Evolutionary conservation across 1,284 basidiomycete species (phyloP), one percentile per base, ranked within the genome.

Genomic region (Malassezia equina): DNA sequence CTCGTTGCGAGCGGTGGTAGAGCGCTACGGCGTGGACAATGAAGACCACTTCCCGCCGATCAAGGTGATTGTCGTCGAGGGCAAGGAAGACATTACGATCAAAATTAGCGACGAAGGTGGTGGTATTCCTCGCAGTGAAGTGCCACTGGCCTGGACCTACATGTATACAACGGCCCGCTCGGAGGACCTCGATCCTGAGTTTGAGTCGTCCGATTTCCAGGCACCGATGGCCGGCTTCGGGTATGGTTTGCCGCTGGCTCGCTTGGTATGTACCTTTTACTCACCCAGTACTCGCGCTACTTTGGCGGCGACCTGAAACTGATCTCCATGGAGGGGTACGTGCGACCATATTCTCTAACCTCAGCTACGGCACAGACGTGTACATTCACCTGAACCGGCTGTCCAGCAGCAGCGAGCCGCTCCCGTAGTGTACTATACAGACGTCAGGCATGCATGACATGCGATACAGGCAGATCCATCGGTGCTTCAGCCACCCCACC

Each of bases 31-130:
- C 0, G 83, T 83, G 2, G 86, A 90, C 52, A 81, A 83, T 62
- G 89, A 90, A 70, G 83, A 84, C 61, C 68, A 76, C 43, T 90
- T 86, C 78, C 93, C 94, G 19, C 87, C 91, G 0, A 95, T 98
- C 80, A 94, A 93, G 77, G 88, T 95, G 36, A 83, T 98, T 55
- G 93, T 96, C 21, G 88, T 95, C 2, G 90, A 96, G 74, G 71
- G 76, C 41, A 71, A 75, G 52, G 80, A 82, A 75, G 93, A 99
- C 75, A 96, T 98, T 25, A 99, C 93, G 7, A 90, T 98, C 81
- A 98, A 98, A 81, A 96, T 98, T 65, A 83, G 81, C 21, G 88
- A 90, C 75, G 93, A 98, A 73, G 93, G 93, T 9, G 94, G 93
- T 5, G 94, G 94, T 1, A 98, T 99, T 58, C 84, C 90, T 17